Conservation (phyloP, 2,329 filamentous ascomycete genomes). For the Curvularia eragrostidis region DNA sequence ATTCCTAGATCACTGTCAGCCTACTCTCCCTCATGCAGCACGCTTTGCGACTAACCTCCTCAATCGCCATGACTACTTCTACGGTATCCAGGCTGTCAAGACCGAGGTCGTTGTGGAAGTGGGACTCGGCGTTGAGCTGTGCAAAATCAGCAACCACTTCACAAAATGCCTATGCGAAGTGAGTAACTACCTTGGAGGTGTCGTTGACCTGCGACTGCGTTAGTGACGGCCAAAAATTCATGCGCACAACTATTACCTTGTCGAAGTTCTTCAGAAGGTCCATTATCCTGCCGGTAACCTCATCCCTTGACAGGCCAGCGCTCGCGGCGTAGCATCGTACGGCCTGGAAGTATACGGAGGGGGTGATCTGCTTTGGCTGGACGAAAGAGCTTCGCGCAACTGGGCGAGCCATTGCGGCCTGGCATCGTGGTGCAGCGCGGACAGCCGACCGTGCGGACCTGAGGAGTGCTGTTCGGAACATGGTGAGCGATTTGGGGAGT, state of each 20-base stretch:
- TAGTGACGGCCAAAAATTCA: conserved; percentile 32
- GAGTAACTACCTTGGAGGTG: conserved; percentile 60
- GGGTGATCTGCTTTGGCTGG: conserved; percentile 65
- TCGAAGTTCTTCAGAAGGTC: conserved; percentile 95
- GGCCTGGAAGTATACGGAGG: conserved; percentile 70
- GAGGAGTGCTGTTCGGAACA: conserved; percentile 90
- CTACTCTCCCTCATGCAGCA: conserved; percentile 7
- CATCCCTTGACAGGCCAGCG: conserved; percentile 76
- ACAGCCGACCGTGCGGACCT: conserved; percentile 69
- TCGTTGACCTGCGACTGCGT: conserved; percentile 64
- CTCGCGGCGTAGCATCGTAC: conserved; percentile 87
- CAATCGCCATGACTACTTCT: conserved; percentile 99
- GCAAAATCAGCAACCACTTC: conserved; percentile 30
- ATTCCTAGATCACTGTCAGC: conserved; percentile 60
- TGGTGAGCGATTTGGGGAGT: conserved; percentile 56
- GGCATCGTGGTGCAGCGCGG: conserved; percentile 51
- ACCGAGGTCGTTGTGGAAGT: conserved; percentile 97
- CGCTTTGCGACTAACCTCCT: conserved; percentile 72
- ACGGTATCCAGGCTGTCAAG: conserved; percentile 98
- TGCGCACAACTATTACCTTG: conserved; percentile 69
- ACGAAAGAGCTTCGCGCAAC: conserved; percentile 67
- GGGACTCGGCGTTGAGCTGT: conserved; percentile 81
- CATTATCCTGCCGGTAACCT: conserved; percentile 91
- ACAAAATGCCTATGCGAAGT: background rate
- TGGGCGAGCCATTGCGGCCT: conserved; percentile 64